Evolutionary conservation across 2,329 filamentous ascomycete genomes (phyloP), one percentile per base, ranked within the genome.

Genomic region (Exophiala lecanii-corni): DNA sequence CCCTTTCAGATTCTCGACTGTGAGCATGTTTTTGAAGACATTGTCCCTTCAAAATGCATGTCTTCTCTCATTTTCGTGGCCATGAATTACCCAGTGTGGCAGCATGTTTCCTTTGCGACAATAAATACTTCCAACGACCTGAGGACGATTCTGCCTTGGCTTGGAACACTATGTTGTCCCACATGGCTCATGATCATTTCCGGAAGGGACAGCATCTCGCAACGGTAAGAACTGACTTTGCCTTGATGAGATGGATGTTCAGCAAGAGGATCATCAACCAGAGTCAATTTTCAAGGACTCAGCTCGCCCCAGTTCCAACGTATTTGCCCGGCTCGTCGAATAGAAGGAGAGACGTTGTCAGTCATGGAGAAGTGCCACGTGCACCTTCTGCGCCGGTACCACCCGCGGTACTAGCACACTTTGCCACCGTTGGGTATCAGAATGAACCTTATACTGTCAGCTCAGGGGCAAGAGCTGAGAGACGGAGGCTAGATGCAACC

Each of bases 1-100:
- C 59, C 70, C n/a, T 71, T 71, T 57, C 63, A 69, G 45, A 61
- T 68, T 42, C 59, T 71, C 5, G 62, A 68, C 50, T 71, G 68
- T 50, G 57, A 65, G 9, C 56, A 64, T 36, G 59, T 58, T 9
- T 69, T 69, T 44, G 57, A 62, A 32, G 59, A 65, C 30, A 54
- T 57, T 19, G 57, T 61, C 5, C 49, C 62, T 21, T 68, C 66
- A 65, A 65, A 39, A 64, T 58, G 6, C 68, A 71, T 50, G 65
- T 71, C 34, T 59, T 67, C 17, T 66, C 67, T 38, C 68, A 71
- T 46, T 70, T 71, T 46, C 63, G 63, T 10, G 62, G 63, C 1
- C 59, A 65, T 39, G 57, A 61, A 23, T 59, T 67, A 6, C 68
- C 68, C 3, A 54, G 55, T 16, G 63, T 57, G 5, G 68, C 67